Evolutionary conservation across 768 basidiomycete genomes (phyloP), one percentile per base, ranked within the genome.

Genomic region (Auricularia auricula-judae): DNA sequence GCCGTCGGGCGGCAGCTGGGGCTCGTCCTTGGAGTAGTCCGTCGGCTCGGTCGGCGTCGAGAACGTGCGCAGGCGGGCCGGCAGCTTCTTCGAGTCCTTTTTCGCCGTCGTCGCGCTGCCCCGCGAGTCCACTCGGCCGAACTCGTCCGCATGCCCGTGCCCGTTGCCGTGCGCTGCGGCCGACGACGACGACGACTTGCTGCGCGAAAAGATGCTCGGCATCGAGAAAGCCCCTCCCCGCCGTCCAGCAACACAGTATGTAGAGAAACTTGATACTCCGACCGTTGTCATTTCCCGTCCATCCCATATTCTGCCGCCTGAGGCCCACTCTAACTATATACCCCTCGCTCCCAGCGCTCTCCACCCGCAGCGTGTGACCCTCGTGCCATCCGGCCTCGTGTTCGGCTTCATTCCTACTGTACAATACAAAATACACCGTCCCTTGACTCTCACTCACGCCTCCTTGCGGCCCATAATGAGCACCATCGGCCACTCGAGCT

Each of bases 401-500:
- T 42, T 42, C 39, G 39, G 39, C 39, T 42, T 42, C 39, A 42
- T 7, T 42, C 39, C 47, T 51, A 51, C 18, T 21, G 47, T 51
- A 51, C 47, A 51, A 42, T 21, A 51, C 21, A 18, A 51, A 16
- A 51, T 51, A 51, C 47, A 51, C 18, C 16, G 10, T 14, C 5
- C 8, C 21, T 8, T 29, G 29, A 29, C 29, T 29, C 29, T 29
- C 29, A 29, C 2, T 42, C 39, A 42, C 39, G 39, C 47, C 47
- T 51, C 47, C 47, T 51, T 51, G 47, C 56, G 56, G 16, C 56
- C 56, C 34, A 59, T 33, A 5, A 59, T 29, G 14, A 59, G 23
- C 56, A 59, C 78, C 63, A 77, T 54, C 5, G 78, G 76, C 78
- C 77, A 79, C 65, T 78, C 79, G 14, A 79, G 71, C 35, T 76